Base-by-base conservation (phyloP, 1,284 basidiomycete species). In the Ustanciosporium gigantosporum region DNA sequence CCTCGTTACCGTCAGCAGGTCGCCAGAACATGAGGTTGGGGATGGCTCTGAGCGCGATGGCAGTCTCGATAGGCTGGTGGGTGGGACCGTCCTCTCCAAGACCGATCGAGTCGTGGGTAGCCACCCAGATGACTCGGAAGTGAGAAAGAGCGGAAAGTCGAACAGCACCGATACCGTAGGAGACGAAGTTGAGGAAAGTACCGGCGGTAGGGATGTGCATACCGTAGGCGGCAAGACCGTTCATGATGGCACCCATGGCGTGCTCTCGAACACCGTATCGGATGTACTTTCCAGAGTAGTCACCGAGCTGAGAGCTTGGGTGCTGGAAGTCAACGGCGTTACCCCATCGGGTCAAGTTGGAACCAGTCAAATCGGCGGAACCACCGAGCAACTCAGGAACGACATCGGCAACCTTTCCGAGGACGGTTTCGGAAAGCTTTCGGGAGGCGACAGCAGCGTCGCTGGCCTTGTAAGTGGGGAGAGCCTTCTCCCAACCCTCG, bases 201-300 rank as follows among this genome's bases (percentile, higher is more conserved):
- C 74, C 75, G 37, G 64, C 44, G 24, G 64, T 64, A 90, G 80
- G 87, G 91, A 94, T 44, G 91, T 93, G 61, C 86, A 90, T 65
- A 87, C 85, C 81, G 80, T 92, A 94, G 15, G 90, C 91, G 66
- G 82, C 80, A 59, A 94, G 79, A 80, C 91, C 91, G 79, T 94
- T 94, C 74, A 88, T 90, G 77, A 95, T 91, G 59, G 92, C 92
- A 74, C 88, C 90, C 92, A 96, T 96, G 73, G 84, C 92, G 80
- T 96, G 92, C 81, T 96, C 92, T 81, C 92, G 90, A 52, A 96
- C 91, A 86, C 92, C 92, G 81, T 89, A 96, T 49, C 91, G 89
- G 79, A 96, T 86, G 80, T 96, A 95, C 44, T 87, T 89, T 53
- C 92, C 92, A 55, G 85, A 81, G 80, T 91, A 95, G 66, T 80